phyloP scores from a whole-genome alignment of 1,139 yeast genomes.

The Sugiyamaella paludigena region DNA sequence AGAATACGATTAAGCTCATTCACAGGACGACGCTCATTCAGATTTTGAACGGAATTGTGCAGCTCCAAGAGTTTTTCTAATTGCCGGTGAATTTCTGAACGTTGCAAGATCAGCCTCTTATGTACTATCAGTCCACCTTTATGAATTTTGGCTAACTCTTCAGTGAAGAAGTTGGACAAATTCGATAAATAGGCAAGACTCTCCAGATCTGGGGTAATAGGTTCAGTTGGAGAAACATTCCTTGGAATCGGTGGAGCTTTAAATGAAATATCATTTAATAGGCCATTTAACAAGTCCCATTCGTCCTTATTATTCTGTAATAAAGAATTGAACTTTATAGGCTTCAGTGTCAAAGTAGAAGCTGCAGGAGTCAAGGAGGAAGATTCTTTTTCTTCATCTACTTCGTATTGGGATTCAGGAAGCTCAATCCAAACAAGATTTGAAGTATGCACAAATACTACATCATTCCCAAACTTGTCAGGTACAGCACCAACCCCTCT shows the following conservation, averaged over 20 bases:
- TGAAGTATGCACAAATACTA: slow-evolving; percentile 8
- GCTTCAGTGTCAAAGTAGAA: background rate
- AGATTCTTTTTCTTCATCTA: background rate
- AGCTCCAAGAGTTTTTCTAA: slow-evolving; percentile 29
- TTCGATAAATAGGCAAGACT: slow-evolving; percentile 31
- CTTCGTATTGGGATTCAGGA: background rate
- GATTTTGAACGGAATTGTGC: background rate
- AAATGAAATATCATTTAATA: background rate
- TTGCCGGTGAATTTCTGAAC: slow-evolving; percentile 41
- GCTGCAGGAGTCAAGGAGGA: background rate
- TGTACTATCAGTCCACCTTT: slow-evolving; percentile 35
- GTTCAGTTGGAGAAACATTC: background rate
- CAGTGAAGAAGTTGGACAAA: slow-evolving; percentile 29
- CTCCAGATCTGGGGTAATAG: slow-evolving; percentile 22
- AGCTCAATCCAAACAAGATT: slow-evolving; percentile 10
- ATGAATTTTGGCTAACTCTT: slow-evolving; percentile 32
- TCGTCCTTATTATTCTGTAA: background rate
- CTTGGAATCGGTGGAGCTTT: slow-evolving; percentile 3
- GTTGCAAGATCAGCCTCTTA: slow-evolving; percentile 36
- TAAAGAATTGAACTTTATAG: slow-evolving; percentile 5
- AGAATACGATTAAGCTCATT: slow-evolving; percentile 21
- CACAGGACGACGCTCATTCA: background rate
- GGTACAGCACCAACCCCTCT: slow-evolving; percentile 9
- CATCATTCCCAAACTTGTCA: slow-evolving; percentile 6
- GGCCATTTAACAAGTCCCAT: background rate